A percentile compares a stretch with the other conserved stretches of the same genome.
phyloP scores from a whole-genome alignment of 1,139 yeast genomes.

The Suhomyces taliae region DNA sequence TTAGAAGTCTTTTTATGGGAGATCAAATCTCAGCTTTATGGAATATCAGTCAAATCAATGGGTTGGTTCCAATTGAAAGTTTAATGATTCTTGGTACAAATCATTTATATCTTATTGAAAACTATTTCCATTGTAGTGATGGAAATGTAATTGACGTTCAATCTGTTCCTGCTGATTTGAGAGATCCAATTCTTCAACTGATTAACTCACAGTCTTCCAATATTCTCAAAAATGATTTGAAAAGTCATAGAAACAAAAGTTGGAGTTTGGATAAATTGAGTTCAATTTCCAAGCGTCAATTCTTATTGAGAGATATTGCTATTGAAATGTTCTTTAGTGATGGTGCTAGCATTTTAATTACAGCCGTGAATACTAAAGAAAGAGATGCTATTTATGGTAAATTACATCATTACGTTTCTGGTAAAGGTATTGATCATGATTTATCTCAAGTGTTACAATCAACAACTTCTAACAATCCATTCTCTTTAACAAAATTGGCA shows the following conservation, averaged over 20 bases:
- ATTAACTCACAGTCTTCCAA: constrained; percentile 42
- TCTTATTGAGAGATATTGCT: constrained; percentile 74
- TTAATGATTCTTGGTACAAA: constrained; percentile 65
- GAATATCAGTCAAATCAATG: constrained; percentile 73
- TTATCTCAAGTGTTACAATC: constrained; percentile 53
- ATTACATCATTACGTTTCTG: constrained; percentile 47
- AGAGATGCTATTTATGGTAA: constrained; percentile 58
- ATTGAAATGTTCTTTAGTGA: constrained; percentile 72
- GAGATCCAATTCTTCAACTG: constrained; percentile 68
- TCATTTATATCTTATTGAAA: constrained; percentile 66
- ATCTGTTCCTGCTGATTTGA: constrained; percentile 57
- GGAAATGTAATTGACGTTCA: constrained; percentile 67
- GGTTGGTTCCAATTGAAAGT: constrained; percentile 72
- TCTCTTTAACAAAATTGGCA: constrained; percentile 31
- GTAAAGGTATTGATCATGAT: constrained; percentile 51
- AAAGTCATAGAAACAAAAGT: constrained; percentile 46
- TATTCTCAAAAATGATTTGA: constrained; percentile 19
- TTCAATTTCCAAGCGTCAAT: constrained; percentile 70
- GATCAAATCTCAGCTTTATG: constrained; percentile 70
- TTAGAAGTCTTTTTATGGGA: constrained; percentile 66
- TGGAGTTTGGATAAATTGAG: constrained; percentile 61
- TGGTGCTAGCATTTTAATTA: constrained; percentile 66
- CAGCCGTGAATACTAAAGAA: constrained; percentile 50
- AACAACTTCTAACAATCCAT: constrained; percentile 15
- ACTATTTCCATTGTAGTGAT: constrained; percentile 59